Base-by-base conservation (phyloP, 495 filamentous ascomycete species). In the Tuber brumale region DNA sequence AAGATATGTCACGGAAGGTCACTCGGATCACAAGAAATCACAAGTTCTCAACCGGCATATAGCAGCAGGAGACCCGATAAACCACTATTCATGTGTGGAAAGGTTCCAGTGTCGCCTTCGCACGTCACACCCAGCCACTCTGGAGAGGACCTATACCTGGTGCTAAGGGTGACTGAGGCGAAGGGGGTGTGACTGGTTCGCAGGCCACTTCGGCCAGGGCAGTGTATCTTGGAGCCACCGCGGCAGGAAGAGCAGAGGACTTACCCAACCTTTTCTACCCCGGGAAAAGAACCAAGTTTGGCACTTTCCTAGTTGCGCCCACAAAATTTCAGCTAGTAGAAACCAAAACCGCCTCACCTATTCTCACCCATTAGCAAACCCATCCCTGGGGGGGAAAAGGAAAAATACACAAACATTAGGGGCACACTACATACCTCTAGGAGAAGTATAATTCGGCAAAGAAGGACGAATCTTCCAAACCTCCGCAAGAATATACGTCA, bases 391-490 rank as follows among this genome's bases (percentile, higher is more conserved):
- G n/a, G 21, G 19, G 23, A n/a, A 9, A n/a, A n/a, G 3, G 21
- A 57, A 10, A 57, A 48, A 48, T 5, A 57, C 23, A 57, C 0
- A 16, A 16, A 57, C 48, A 57, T n/a, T 23, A 57, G 23, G 19
- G 16, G 21, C 18, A 8, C 7, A n/a, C 48, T 1, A n/a, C 48
- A 10, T n/a, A 12, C 48, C 77, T 14, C 77, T 71, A 19, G 66
- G 75, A 0, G 77, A 70, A 16, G 75, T 76, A 71, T 76, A 76
- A 6, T 69, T 71, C 31, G 77, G 75, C 27, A n/a, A n/a, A n/a
- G 77, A 69, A 37, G 71, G 44, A 12, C 70, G 31, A 42, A 79
- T 79, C 21, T 75, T 45, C 75, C 71, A 79, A 46, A 77, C 35
- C 2, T 79, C 75, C 8, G 74, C 75, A 69, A 79, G 39, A 45